phyloP scores from a whole-genome alignment of 306 rosid genomes.

The Prunus salicina region DNA sequence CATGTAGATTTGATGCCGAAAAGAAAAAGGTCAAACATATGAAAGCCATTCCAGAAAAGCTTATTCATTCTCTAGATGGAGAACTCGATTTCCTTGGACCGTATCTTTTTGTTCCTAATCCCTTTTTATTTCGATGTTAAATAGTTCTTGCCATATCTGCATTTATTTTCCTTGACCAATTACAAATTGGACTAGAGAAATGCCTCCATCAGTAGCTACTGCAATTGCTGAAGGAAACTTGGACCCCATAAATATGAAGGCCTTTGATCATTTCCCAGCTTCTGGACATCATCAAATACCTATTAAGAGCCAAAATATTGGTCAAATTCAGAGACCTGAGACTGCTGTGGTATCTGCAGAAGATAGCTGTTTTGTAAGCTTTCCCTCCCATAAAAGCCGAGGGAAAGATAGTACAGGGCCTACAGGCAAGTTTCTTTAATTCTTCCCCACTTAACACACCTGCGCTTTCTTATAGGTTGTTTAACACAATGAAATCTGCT shows the following conservation, averaged over 20 bases:
- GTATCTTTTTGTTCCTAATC: constrained; percentile 55
- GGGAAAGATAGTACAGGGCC: constrained; percentile 13
- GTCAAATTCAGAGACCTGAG: constrained; percentile 28
- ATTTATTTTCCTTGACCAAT: constrained; percentile 45
- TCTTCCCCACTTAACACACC: background rate
- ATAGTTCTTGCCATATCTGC: background rate
- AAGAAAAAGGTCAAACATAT: constrained; percentile 68
- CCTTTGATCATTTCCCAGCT: constrained; percentile 50
- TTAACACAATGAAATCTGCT: background rate
- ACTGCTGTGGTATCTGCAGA: constrained; percentile 30
- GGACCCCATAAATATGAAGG: constrained; percentile 77
- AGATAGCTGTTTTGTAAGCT: constrained; percentile 49
- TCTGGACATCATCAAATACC: constrained; percentile 28
- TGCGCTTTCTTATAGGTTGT: background rate
- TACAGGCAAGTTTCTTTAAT: constrained; percentile 47
- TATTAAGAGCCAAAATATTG: constrained; percentile 26
- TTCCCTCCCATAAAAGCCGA: constrained; percentile 38
- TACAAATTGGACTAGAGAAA: constrained; percentile 47
- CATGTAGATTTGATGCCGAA: constrained; percentile 62
- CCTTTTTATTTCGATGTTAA: background rate
- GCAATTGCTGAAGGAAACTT: constrained; percentile 83
- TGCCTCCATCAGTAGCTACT: constrained; percentile 64
- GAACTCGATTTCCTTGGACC: constrained; percentile 84
- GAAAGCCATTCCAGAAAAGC: constrained; percentile 56
- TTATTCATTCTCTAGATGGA: constrained; percentile 52